phyloP scores from a whole-genome alignment of 257 asterid species.

The Mentha longifolia region DNA sequence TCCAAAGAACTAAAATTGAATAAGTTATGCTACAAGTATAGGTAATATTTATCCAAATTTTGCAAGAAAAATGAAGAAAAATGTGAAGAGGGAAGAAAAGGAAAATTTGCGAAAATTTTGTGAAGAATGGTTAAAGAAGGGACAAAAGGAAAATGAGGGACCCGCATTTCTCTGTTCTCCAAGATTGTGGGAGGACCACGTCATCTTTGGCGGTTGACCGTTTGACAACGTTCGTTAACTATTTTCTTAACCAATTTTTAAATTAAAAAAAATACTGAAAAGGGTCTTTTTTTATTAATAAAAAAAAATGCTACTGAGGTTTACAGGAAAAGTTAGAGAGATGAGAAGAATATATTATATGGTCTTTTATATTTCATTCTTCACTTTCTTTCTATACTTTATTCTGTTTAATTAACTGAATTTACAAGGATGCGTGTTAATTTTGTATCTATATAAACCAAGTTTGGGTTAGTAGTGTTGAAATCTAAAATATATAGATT shows the following conservation, averaged over 20 bases:
- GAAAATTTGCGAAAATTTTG: conserved; percentile 23
- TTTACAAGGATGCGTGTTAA: too few species aligned
- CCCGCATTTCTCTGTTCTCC: conserved; percentile 40
- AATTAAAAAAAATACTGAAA: too few species aligned
- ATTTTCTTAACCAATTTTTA: conserved; percentile 2
- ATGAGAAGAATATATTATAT: neutral
- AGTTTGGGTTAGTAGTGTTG: too few species aligned
- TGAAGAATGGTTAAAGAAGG: conserved; percentile 28
- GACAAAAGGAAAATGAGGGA: conserved; percentile 29
- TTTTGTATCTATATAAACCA: too few species aligned
- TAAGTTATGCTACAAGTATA: conserved; percentile 30
- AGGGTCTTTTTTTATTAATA: neutral
- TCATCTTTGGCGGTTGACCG: conserved; percentile 34
- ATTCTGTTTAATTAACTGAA: too few species aligned
- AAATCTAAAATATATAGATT: too few species aligned
- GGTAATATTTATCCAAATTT: conserved; percentile 2
- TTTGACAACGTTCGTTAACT: conserved; percentile 25
- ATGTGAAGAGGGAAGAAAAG: conserved; percentile 3
- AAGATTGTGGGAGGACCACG: conserved; percentile 39
- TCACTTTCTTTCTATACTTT: too few species aligned
- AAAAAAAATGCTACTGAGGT: neutral
- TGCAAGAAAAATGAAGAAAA: conserved; percentile 10
- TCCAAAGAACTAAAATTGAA: conserved; percentile 35
- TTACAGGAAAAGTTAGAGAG: neutral
- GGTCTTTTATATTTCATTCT: neutral